phyloP scores from a whole-genome alignment of 2,329 filamentous ascomycete genomes.

The Botryotinia calthae region DNA sequence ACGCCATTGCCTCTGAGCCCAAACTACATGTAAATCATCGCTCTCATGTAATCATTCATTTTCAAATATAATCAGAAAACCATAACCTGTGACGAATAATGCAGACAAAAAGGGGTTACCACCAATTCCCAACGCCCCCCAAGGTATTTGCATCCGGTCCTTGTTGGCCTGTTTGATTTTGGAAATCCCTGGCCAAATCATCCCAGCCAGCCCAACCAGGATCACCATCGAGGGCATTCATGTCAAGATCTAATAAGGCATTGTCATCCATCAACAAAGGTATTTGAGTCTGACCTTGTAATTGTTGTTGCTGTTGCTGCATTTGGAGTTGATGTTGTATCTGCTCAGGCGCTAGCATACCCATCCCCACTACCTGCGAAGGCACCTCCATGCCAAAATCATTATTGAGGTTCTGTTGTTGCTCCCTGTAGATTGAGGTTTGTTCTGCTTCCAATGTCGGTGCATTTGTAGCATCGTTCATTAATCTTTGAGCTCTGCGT shows the following conservation, averaged over 20 bases:
- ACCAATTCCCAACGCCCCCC: slow-evolving; percentile 35
- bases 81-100: not conserved
- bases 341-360: slow-evolving; percentile 29
- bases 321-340: slow-evolving; percentile 31
- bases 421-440: not conserved
- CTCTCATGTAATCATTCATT: not conserved
- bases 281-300: slow-evolving; percentile 17
- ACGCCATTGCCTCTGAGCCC: not conserved
- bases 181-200: slow-evolving; percentile 39
- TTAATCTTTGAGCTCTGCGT: not conserved
- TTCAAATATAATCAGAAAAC: not conserved
- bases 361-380: slow-evolving; percentile 32
- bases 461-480: not conserved
- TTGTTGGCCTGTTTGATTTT: slow-evolving; percentile 27
- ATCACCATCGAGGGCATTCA: slow-evolving; percentile 34
- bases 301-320: slow-evolving; percentile 26
- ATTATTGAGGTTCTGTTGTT: not conserved
- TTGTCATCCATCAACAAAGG: slow-evolving; percentile 35
- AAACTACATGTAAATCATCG: not conserved
- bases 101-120: slow-evolving; percentile 24
- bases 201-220: slow-evolving; percentile 40
- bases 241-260: slow-evolving; percentile 34
- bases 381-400: slow-evolving; percentile 21
- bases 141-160: slow-evolving; percentile 25
- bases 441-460: not conserved